Conservation (phyloP, 495 filamentous ascomycete genomes). For the Cenococcum geophilum region DNA sequence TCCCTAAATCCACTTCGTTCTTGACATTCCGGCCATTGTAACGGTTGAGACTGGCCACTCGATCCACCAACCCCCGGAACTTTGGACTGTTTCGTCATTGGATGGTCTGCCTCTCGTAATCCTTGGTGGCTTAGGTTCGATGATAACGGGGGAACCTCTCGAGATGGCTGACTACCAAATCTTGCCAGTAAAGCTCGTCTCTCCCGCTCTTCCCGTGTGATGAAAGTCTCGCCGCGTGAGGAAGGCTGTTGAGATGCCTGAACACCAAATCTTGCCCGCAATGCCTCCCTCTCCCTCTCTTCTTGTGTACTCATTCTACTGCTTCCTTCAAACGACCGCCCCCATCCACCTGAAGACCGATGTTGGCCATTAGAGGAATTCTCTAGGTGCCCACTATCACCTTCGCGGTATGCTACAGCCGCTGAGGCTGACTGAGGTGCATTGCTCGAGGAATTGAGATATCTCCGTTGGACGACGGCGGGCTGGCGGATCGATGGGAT, state of each 20-base stretch:
- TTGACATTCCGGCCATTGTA: not conserved
- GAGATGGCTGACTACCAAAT: not conserved
- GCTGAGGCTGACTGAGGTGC: conserved; percentile 24
- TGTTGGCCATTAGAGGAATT: not conserved
- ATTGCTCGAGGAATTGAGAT: conserved; percentile 29
- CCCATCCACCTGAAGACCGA: not conserved
- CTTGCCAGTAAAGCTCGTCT: not conserved
- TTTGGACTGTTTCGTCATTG: too few relatives aligned
- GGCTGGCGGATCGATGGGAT: conserved; percentile 2
- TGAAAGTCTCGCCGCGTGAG: not conserved
- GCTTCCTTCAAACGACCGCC: not conserved
- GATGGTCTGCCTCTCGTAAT: not conserved
- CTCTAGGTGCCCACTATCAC: not conserved
- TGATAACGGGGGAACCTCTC: not conserved
- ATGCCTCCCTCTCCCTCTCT: not conserved
- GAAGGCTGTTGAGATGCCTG: not conserved
- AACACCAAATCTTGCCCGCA: not conserved
- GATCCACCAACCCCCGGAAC: too few relatives aligned
- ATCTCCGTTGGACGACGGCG: conserved; percentile 14
- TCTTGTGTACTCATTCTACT: not conserved
- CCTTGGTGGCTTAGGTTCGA: not conserved
- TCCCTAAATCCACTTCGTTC: not conserved
- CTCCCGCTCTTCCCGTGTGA: not conserved
- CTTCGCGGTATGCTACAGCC: not conserved
- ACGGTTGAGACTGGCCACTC: too few relatives aligned